phyloP scores from a whole-genome alignment of 164 flowering plant species.

The Tetracentron sinense region DNA sequence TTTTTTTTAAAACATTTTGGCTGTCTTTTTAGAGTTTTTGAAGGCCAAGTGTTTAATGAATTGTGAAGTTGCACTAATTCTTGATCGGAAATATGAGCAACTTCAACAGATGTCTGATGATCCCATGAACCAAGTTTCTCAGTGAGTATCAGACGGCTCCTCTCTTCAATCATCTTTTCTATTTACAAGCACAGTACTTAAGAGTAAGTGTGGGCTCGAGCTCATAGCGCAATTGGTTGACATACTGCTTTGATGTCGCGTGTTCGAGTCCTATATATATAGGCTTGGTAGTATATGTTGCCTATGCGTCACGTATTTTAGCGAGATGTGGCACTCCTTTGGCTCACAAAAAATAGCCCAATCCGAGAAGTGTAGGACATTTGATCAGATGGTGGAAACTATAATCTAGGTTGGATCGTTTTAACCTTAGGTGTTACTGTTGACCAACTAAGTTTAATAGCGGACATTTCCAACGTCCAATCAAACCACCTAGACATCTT shows the following conservation, averaged over 20 bases:
- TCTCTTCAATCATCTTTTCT: neutral
- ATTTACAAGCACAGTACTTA: neutral
- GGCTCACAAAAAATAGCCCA: no score
- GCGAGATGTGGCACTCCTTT: no score
- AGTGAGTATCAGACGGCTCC: constrained; percentile 50
- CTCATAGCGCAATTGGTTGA: neutral
- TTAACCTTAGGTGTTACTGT: no score
- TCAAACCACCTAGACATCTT: no score
- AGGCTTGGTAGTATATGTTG: no score
- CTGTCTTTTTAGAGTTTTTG: constrained; percentile 60
- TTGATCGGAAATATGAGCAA: constrained; percentile 90
- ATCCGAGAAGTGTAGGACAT: no score
- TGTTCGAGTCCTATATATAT: no score
- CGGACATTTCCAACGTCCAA: no score
- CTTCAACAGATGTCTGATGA: constrained; percentile 87
- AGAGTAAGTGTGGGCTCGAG: neutral
- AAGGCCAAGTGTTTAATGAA: constrained; percentile 99
- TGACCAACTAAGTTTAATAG: no score
- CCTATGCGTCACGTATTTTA: no score
- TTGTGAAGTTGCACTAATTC: constrained; percentile 91
- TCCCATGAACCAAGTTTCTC: constrained; percentile 86
- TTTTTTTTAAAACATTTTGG: neutral
- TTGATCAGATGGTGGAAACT: no score
- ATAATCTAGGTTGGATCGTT: no score
- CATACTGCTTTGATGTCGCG: neutral